phyloP scores from a whole-genome alignment of 2,329 filamentous ascomycete species.

The Bimuria novae-zelandiae region DNA sequence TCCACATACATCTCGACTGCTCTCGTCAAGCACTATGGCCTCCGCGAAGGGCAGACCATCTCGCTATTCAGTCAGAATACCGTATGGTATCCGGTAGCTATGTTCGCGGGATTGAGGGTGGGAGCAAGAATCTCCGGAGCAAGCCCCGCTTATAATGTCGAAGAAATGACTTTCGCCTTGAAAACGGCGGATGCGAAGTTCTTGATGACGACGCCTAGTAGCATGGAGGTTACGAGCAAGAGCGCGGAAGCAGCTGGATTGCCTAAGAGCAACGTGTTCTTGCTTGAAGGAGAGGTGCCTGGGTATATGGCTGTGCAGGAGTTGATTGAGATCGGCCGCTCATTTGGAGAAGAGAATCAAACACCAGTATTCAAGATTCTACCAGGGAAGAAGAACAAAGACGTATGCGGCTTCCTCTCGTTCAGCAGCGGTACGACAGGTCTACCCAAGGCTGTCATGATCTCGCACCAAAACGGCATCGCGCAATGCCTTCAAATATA shows the following conservation, averaged over 20 bases:
- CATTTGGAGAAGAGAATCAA: constrained; percentile 51
- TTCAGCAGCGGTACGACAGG: constrained; percentile 46
- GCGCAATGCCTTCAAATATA: constrained; percentile 63
- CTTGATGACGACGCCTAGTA: constrained; percentile 61
- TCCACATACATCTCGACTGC: constrained; percentile 65
- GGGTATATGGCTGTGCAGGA: constrained; percentile 57
- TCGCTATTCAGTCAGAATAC: constrained; percentile 67
- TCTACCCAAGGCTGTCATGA: constrained; percentile 44
- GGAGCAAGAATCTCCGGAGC: constrained; percentile 65
- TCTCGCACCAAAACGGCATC: constrained; percentile 46
- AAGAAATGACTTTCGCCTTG: constrained; percentile 70
- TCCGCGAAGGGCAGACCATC: constrained; percentile 61
- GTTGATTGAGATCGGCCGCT: constrained; percentile 50
- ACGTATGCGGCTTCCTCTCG: constrained; percentile 57
- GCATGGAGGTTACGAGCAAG: constrained; percentile 59
- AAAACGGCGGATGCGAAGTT: constrained; percentile 62
- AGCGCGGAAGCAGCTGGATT: constrained; percentile 62
- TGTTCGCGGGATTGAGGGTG: constrained; percentile 60
- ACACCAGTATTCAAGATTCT: constrained; percentile 56
- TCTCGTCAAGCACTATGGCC: constrained; percentile 59
- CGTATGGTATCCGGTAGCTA: constrained; percentile 69
- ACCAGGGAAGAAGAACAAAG: constrained; percentile 59
- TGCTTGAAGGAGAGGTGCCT: constrained; percentile 59
- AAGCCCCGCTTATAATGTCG: constrained; percentile 67
- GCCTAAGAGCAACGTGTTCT: constrained; percentile 56